Evolutionary conservation across 305 asterid genomes (phyloP), one percentile per base, ranked within the genome.

Genomic region (Stenogyne calaminthoides): DNA sequence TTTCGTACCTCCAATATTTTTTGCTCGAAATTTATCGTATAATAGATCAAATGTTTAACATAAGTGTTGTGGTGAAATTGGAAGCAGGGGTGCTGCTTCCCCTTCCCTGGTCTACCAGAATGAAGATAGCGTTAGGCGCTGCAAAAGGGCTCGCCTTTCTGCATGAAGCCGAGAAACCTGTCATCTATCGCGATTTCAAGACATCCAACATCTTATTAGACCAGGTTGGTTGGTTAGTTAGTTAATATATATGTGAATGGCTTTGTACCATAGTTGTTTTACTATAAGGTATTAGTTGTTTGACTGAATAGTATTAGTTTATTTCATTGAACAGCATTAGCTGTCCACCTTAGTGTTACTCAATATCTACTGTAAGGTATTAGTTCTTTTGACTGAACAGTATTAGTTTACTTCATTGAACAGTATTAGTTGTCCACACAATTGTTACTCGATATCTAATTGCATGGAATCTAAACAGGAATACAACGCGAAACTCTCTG

Each of bases 141-240:
- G 98, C 98, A 15, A 93, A 89, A 77, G 98, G 98, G 44, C 94
- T 92, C 32, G 95, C 98, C 12, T 92, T 90, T 71, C 87, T 92
- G 67, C 98, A 92, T 49, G 98, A 89, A 55, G 96, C 98, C 11
- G 93, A 90, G 85, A 92, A 90, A 47, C 97, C 98, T 6, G 96
- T 92, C 76, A 92, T 92, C 81, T 92, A 92, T 70, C 95, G 98
- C 5, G 98, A 92, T 80, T 92, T 91, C 61, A 93, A 93, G 84
- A 93, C 98, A 66, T 91, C 98, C 20, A 93, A 93, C 82, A 93
- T 93, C 76, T 84, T 91, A 60, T 49, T 93, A 72, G 98, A 93
- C 70, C 67, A 77, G 92, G 98, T 92, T 61, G 63, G 85, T 75
- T 10, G 3, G 14, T 54, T 19, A 12, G 16, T 44, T 12, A 3